A percentile compares a stretch with the other conserved stretches of the same genome.
phyloP scores from a whole-genome alignment of 1,284 basidiomycete species.

The Xerocomus amazonicus region DNA sequence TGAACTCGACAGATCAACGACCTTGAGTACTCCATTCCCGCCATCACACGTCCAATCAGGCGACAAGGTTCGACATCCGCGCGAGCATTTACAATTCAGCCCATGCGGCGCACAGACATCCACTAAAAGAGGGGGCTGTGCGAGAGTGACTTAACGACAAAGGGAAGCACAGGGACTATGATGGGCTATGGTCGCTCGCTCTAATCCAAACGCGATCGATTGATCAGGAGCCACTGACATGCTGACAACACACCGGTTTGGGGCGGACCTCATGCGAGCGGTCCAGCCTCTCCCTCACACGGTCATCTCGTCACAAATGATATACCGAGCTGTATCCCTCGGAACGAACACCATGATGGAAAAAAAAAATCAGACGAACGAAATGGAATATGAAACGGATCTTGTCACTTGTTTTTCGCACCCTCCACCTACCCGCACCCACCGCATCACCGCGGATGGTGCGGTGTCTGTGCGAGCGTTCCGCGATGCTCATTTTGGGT shows the following conservation, averaged over 20 bases:
- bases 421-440: conserved; percentile 5
- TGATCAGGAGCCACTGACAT: neutral
- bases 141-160: neutral
- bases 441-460: conserved; percentile 15
- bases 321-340: neutral
- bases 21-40: conserved; percentile 11
- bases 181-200: neutral
- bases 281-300: neutral
- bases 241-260: neutral
- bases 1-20: neutral
- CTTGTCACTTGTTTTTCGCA: conserved; percentile 7
- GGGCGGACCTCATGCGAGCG: neutral
- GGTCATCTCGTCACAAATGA: neutral
- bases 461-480: conserved; percentile 15
- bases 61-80: neutral
- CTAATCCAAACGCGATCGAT: neutral
- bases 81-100: neutral
- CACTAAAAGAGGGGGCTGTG: conserved; percentile 9
- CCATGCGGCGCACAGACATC: neutral
- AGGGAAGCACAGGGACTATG: neutral
- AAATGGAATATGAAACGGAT: conserved; percentile 12
- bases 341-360: neutral
- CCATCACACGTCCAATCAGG: conserved; percentile 5
- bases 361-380: neutral
- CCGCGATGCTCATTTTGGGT: conserved; percentile 25